phyloP scores from a whole-genome alignment of 2,329 filamentous ascomycete genomes.

The Fusarium sp. region DNA sequence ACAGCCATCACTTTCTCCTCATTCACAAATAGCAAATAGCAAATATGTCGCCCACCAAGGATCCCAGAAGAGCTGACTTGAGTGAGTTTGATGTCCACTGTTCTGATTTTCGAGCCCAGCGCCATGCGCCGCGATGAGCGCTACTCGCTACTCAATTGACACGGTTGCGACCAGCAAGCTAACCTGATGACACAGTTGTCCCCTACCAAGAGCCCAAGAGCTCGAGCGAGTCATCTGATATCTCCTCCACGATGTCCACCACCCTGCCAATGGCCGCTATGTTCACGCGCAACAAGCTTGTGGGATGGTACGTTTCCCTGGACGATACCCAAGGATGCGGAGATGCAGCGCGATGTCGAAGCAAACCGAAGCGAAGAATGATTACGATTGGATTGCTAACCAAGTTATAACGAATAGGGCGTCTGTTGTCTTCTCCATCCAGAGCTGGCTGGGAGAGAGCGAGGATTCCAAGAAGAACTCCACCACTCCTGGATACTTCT shows the following conservation, averaged over 20 bases:
- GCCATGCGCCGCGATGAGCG: background rate
- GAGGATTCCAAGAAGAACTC: slow-evolving; percentile 73
- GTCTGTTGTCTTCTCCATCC: slow-evolving; percentile 78
- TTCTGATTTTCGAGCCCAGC: background rate
- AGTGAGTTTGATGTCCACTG: slow-evolving; percentile 49
- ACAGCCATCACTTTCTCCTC: slow-evolving; percentile 25
- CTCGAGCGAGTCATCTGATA: slow-evolving; percentile 74
- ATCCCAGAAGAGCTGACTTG: slow-evolving; percentile 60
- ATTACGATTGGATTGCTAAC: slow-evolving; percentile 17
- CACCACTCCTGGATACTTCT: slow-evolving; percentile 76
- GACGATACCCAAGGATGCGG: background rate
- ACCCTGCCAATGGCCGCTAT: slow-evolving; percentile 91
- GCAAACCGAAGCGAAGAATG: background rate
- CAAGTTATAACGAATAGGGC: slow-evolving; percentile 64
- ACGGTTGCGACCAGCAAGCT: slow-evolving; percentile 21
- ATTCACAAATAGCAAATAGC: slow-evolving; percentile 41
- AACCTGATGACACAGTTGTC: slow-evolving; percentile 72
- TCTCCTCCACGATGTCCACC: slow-evolving; percentile 77
- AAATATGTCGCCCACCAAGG: slow-evolving; percentile 58
- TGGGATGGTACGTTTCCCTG: slow-evolving; percentile 69
- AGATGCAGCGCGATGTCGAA: slow-evolving; percentile 17
- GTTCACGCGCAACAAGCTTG: slow-evolving; percentile 85
- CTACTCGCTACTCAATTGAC: slow-evolving; percentile 4
- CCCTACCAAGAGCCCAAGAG: slow-evolving; percentile 84
- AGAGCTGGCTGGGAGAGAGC: slow-evolving; percentile 83